phyloP scores from a whole-genome alignment of 164 flowering plant genomes.

The Magnolia sinica region DNA sequence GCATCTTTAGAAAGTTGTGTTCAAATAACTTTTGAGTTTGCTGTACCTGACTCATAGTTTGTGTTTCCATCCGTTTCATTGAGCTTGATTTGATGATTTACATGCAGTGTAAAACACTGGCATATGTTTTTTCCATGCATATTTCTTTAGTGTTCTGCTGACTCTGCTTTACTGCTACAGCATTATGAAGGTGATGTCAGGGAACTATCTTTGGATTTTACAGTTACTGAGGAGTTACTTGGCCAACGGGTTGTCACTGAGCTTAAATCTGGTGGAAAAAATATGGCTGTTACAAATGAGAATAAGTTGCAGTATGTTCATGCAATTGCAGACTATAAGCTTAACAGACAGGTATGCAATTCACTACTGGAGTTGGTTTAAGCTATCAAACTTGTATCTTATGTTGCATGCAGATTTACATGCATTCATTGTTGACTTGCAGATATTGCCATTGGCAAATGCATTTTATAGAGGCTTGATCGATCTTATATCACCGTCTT shows the following conservation, averaged over 20 bases:
- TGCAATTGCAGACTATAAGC: conserved; percentile 97
- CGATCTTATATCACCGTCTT: conserved; percentile 85
- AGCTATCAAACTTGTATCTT: not conserved
- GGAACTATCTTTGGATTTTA: conserved; percentile 91
- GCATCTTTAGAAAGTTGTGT: too few relatives aligned
- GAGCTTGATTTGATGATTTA: too few relatives aligned
- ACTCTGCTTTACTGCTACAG: conserved; percentile 35
- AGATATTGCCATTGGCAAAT: conserved; percentile 90
- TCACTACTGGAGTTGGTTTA: not conserved
- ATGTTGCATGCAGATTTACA: not conserved
- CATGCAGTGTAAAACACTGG: too few relatives aligned
- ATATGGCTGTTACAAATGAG: conserved; percentile 78
- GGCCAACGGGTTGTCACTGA: conserved; percentile 70
- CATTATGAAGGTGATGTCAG: conserved; percentile 80
- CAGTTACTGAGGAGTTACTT: conserved; percentile 81
- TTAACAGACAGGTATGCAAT: conserved; percentile 73
- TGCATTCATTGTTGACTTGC: conserved; percentile 28
- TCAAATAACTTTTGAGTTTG: too few relatives aligned
- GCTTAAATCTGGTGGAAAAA: conserved; percentile 93
- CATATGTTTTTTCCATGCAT: not conserved
- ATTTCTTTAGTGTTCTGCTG: not conserved
- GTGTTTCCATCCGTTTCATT: too few relatives aligned
- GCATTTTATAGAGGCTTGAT: conserved; percentile 90
- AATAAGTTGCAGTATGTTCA: conserved; percentile 94
- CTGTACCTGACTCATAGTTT: too few relatives aligned